phyloP scores from a whole-genome alignment of 257 asterid species.

The Rauvolfia tetraphylla region DNA sequence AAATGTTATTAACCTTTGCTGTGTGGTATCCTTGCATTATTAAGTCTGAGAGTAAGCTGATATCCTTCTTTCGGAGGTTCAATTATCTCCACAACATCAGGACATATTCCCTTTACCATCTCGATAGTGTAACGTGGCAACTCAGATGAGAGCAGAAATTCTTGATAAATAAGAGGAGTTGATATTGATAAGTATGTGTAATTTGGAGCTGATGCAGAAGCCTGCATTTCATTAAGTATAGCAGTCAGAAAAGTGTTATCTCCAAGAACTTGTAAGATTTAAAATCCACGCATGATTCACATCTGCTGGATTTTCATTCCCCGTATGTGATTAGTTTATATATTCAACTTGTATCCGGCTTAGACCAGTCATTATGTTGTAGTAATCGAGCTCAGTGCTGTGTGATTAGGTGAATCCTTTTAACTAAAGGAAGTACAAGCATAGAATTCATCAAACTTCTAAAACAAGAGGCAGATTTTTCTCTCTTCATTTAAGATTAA shows the following conservation, averaged over 20 bases:
- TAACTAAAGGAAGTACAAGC: not conserved
- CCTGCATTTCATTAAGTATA: conserved; percentile 36
- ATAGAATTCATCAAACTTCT: not conserved
- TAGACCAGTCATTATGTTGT: not conserved
- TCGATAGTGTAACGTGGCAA: conserved; percentile 55
- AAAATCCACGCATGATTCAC: not conserved
- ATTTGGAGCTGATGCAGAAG: conserved; percentile 54
- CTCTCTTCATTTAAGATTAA: not conserved
- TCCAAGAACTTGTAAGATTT: not conserved
- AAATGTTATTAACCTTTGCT: conserved; percentile 49
- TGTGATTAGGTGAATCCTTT: not conserved
- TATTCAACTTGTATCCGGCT: not conserved
- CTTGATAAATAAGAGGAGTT: conserved; percentile 72
- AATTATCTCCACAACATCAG: conserved; percentile 51
- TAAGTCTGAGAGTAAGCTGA: conserved; percentile 63
- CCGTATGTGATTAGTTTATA: not conserved
- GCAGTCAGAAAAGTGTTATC: not conserved
- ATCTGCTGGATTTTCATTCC: not conserved
- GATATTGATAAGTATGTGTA: conserved; percentile 65
- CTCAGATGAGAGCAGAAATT: conserved; percentile 36
- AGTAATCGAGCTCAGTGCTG: too few relatives aligned
- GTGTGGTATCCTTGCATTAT: conserved; percentile 44
- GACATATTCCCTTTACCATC: conserved; percentile 57
- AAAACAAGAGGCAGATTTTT: not conserved
- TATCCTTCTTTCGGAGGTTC: conserved; percentile 70